Evolutionary conservation across 257 asterid species (phyloP).

Genomic region (Ehretia macrophylla): DNA sequence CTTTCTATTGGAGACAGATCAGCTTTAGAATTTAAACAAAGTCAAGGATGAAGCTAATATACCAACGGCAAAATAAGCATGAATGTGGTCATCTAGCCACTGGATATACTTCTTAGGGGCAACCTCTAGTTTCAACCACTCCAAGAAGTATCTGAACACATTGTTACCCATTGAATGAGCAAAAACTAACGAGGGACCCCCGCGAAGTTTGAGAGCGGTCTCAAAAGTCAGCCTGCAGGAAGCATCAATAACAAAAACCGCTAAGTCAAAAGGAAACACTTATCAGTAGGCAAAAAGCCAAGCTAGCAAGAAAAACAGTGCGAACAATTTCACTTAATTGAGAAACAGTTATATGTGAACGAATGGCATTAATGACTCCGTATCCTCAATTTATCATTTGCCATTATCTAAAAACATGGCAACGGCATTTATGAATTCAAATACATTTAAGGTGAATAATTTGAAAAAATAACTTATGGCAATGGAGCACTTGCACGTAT

Average conservation of each 20-base stretch:
- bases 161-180: constrained; percentile 97
- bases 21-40: constrained; percentile 16
- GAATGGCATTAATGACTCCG: too few relatives aligned
- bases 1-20: constrained; percentile 4
- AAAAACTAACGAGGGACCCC: constrained; percentile 93
- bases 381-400: too few relatives aligned
- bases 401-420: too few relatives aligned
- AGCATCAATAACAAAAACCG: constrained; percentile 21
- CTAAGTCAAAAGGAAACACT: constrained; percentile 2
- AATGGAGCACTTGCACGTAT: too few relatives aligned
- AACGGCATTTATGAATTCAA: too few relatives aligned
- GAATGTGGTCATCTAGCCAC: constrained; percentile 95
- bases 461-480: too few relatives aligned
- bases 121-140: constrained; percentile 95
- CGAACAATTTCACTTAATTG: too few relatives aligned
- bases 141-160: constrained; percentile 97
- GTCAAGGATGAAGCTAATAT: constrained; percentile 31
- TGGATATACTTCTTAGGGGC: constrained; percentile 80
- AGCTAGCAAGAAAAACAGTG: neutral
- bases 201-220: constrained; percentile 94
- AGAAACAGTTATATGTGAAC: too few relatives aligned
- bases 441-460: too few relatives aligned
- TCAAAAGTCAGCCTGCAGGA: constrained; percentile 88
- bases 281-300: neutral
- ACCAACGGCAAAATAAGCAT: constrained; percentile 99